Evolutionary conservation across 2,329 filamentous ascomycete species (phyloP), one percentile per base, ranked within the genome.

Genomic region (Ascomycota sp.): DNA sequence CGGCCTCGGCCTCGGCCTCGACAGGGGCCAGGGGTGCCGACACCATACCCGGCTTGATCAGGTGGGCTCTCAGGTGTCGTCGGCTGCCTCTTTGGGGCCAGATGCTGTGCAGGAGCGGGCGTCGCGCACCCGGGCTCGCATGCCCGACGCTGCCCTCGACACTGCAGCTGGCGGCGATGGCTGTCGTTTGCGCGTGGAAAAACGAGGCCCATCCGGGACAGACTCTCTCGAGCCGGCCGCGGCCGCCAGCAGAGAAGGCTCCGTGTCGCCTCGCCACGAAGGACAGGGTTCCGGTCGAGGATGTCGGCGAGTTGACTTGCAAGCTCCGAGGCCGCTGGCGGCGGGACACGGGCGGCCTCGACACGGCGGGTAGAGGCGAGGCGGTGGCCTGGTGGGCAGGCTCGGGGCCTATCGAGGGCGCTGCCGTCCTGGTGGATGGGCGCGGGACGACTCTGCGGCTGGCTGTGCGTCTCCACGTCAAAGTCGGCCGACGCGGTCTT

Each of bases 201-300:
- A 66, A 70, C 0, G 67, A 71, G n/a, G 53, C 53, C 66, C 66
- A 70, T 36, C 38, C 38, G 33, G 37, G 27, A 8, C 35, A 36
- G 21, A 37, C 27, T 29, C 32, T 20, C 35, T 30, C 9, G 28
- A 20, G 28, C 5, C 11, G 65, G 37, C 67, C 56, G 24, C 52
- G 45, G 38, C 51, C 51, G 15, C 50, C 47, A 13, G 49, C 43
- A 19, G 50, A 44, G 20, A 46, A 38, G 27, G 44, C 40, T 26
- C 63, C 59, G 24, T 43, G 42, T 22, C 47, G 47, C 32, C 50
- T 55, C 29, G 54, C 49, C 25, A 58, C n/a, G n/a, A n/a, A 46
- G 1, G 60, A 61, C 17, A 55, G 56, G 30, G 60, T 56, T 34
- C 56, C 52, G 34, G 45, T 45, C 17, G 48, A 46, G 12, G 46